Evolutionary conservation across 2,329 filamentous ascomycete genomes (phyloP), one percentile per base, ranked within the genome.

Genomic region (Sordariomycetes sp.): DNA sequence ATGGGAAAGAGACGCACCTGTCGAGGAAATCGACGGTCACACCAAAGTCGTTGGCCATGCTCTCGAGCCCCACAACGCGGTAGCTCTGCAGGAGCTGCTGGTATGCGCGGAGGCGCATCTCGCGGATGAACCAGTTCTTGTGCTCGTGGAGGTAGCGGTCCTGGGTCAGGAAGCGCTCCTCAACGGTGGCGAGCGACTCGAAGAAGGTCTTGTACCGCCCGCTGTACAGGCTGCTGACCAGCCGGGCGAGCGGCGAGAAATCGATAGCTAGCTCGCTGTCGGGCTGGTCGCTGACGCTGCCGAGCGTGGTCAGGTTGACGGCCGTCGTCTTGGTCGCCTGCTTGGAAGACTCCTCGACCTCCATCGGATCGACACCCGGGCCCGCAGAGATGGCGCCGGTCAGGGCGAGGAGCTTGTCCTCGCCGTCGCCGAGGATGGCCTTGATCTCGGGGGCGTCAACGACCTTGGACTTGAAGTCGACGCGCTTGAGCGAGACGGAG

Each of bases 381-480:
- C 92, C 90, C 3, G 90, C 87, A 1, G 90, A 94, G 58, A 91
- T 76, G 35, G 88, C 86, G 20, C 92, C 91, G 34, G 86, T 85
- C 24, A 97, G 77, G 0, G 90, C 91, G 35, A 90, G 80, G 58
- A 96, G 77, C 74, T 93, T 93, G 69, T 97, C 92, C 66, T 95
- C 89, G 25, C 87, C 87, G 65, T 93, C 87, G 60, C 93, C 94
- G 25, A 99, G 83, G 62, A 99, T 95, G 43, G 94, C 94, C 76
- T 94, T 96, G 76, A 99, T 97, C 76, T 99, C 94, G 14, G 94
- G 93, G 8, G 94, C 94, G 71, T 99, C 94, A 48, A 99, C 93
- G 28, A 99, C 94, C 79, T 97, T 97, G 64, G 89, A 89, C 80
- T 99, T 99, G 82, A 99, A 99, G 73, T 99, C 94, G 37, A 97